These are phyloP conservation scores for Mytilinidion resinicola DNA, from an alignment of 495 filamentous ascomycete species.

Conservation along the genomic window DNA sequence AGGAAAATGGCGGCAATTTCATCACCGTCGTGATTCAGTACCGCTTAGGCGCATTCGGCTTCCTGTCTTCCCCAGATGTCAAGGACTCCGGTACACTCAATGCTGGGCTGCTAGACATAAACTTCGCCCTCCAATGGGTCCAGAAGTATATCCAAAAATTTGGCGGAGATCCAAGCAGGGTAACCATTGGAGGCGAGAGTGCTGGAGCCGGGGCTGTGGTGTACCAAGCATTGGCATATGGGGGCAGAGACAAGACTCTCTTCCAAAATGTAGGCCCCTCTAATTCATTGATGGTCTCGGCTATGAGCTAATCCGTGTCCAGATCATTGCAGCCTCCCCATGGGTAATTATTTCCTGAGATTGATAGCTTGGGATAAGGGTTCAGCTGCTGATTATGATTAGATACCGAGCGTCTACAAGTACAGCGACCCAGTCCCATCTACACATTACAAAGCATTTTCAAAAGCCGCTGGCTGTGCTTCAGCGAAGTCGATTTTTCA, in stretches of 20 bases:
- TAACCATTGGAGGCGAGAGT: conserved; percentile 33
- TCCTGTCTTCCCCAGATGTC: conserved; percentile 30
- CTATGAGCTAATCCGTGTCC: neutral
- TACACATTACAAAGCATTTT: neutral
- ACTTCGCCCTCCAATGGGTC: conserved; percentile 39
- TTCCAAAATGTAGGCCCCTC: conserved; percentile 35
- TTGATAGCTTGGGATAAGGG: too few species aligned
- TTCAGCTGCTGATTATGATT: too few species aligned
- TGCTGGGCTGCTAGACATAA: conserved; percentile 36
- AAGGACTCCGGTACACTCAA: conserved; percentile 33
- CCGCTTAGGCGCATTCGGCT: conserved; percentile 35
- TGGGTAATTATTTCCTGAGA: neutral
- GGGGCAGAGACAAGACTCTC: conserved; percentile 38
- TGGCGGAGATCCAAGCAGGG: conserved; percentile 40
- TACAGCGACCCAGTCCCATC: neutral
- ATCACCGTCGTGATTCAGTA: conserved; percentile 36
- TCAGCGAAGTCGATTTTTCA: neutral
- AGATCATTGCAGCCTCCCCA: conserved; percentile 1
- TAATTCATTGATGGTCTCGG: neutral
- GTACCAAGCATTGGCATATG: conserved; percentile 49
- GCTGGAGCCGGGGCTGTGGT: conserved; percentile 46
- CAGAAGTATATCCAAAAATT: conserved; percentile 34
- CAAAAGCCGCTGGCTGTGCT: neutral
- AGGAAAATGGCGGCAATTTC: conserved; percentile 41
- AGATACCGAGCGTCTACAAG: neutral